Conservation (phyloP, 2,329 filamentous ascomycete genomes). For the Diaporthe vaccinii region DNA sequence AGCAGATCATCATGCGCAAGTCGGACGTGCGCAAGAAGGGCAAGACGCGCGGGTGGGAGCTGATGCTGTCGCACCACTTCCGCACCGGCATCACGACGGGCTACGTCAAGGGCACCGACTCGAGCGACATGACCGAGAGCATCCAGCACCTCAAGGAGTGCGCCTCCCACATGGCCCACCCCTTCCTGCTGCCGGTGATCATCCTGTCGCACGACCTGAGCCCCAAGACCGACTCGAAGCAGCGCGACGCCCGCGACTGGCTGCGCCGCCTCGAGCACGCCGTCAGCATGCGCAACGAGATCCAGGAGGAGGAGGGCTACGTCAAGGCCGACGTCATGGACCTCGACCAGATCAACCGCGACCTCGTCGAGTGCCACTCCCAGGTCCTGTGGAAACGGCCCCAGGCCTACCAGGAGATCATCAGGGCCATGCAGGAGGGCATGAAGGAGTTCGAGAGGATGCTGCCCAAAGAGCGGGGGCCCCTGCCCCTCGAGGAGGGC, state of each 20-base stretch:
- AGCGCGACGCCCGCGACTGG: slow-evolving; percentile 74
- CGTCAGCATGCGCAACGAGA: slow-evolving; percentile 71
- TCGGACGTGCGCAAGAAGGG: slow-evolving; percentile 77
- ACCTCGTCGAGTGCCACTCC: slow-evolving; percentile 74
- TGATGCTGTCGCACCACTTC: slow-evolving; percentile 72
- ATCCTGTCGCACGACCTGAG: slow-evolving; percentile 71
- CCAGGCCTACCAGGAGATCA: slow-evolving; percentile 70
- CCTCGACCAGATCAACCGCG: slow-evolving; percentile 71
- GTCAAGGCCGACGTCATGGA: slow-evolving; percentile 66
- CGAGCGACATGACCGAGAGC: slow-evolving; percentile 65
- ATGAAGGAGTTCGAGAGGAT: slow-evolving; percentile 59
- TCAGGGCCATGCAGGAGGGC: slow-evolving; percentile 61
- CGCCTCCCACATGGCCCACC: slow-evolving; percentile 65
- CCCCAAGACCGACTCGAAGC: slow-evolving; percentile 69
- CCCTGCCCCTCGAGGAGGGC: slow-evolving; percentile 33
- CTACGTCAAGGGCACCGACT: slow-evolving; percentile 72
- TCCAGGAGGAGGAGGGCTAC: slow-evolving; percentile 68
- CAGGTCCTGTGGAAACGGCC: slow-evolving; percentile 75
- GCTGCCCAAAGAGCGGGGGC: slow-evolving; percentile 44
- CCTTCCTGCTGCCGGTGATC: slow-evolving; percentile 70
- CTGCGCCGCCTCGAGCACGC: slow-evolving; percentile 72
- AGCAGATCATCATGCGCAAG: slow-evolving; percentile 75
- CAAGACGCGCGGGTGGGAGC: slow-evolving; percentile 74
- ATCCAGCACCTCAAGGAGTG: slow-evolving; percentile 66
- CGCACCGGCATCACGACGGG: slow-evolving; percentile 68